Evolutionary conservation across 1,139 yeast genomes (phyloP), one percentile per base, ranked within the genome.

Genomic region (Sugiyamaella japonica): DNA sequence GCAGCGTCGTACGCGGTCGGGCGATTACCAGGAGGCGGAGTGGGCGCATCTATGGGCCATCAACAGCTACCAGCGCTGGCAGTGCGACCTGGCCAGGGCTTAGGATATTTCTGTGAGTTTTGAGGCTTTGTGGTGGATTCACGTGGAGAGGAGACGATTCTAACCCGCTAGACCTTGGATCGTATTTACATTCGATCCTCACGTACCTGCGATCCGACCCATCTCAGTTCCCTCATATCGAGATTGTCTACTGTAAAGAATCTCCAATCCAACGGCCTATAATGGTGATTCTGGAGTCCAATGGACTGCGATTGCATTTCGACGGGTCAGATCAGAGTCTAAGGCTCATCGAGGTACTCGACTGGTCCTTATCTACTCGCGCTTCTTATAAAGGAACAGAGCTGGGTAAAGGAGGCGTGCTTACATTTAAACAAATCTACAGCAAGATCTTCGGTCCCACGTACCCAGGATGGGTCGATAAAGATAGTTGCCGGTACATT

Each of bases 371-470:
- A 32, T 34, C 37, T 32, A 38, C 34, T 8, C 55, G 58, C 32
- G 45, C 63, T 32, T 32, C 49, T n/a, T 67, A 67, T 55, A 66
- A 67, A 50, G 62, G 62, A 28, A 55, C 59, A n/a, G 70, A 66
- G 23, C 52, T 66, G 12, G 67, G 56, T 50, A 48, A 37, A 56
- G 61, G 61, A 17, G 63, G 63, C 3, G 13, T 59, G 1, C 56
- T 59, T 16, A 56, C 63, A 12, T 68, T 67, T 54, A 59, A 63
- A 13, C 63, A 60, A 36, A 61, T 69, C 17, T 69, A 69, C 54
- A 59, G 60, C 54, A 65, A 66, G 54, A 56, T 62, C n/a, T 66
- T 69, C 56, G 72, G 72, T 1, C 72, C 72, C 1, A 67, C 72
- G 4, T 68, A 67, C 49, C 70, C 72, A 3, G 71, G 71, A 2